phyloP scores from a whole-genome alignment of 106 monocot genomes.

The Phalaenopsis aphrodite region DNA sequence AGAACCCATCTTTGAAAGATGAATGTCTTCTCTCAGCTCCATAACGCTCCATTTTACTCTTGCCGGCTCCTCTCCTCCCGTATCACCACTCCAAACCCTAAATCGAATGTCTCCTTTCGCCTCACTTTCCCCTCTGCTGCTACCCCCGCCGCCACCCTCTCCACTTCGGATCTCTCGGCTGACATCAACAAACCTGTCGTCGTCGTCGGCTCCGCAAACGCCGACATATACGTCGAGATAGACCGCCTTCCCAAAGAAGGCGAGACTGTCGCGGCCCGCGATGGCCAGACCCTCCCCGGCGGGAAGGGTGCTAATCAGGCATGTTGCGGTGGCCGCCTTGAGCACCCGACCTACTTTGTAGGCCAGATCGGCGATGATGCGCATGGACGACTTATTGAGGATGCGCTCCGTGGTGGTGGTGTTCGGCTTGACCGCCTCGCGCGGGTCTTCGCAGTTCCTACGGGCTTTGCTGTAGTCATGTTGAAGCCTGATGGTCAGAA shows the following conservation, averaged over 20 bases:
- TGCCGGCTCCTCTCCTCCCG: neutral
- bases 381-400: slow-evolving; percentile 62
- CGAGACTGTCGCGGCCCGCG: slow-evolving; percentile 67
- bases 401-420: slow-evolving; percentile 44
- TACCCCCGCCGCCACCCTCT: neutral
- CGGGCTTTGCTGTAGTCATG: slow-evolving; percentile 94
- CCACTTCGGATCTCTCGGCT: slow-evolving; percentile 9
- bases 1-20: neutral
- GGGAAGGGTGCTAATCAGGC: slow-evolving; percentile 99
- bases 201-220: slow-evolving; percentile 97
- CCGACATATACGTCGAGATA: slow-evolving; percentile 94
- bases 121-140: neutral
- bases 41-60: neutral
- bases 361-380: slow-evolving; percentile 80
- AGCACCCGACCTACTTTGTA: slow-evolving; percentile 58
- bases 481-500: slow-evolving; percentile 71
- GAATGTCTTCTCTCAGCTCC: neutral
- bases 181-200: slow-evolving; percentile 37
- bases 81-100: neutral
- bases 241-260: slow-evolving; percentile 61
- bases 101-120: neutral
- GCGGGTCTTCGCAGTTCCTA: slow-evolving; percentile 38
- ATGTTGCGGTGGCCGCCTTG: slow-evolving; percentile 73
- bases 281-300: slow-evolving; percentile 71
- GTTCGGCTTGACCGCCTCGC: slow-evolving; percentile 43